These are phyloP conservation scores for Termitomyces sp. DNA, from an alignment of 768 basidiomycete genomes.

Conservation along the genomic window DNA sequence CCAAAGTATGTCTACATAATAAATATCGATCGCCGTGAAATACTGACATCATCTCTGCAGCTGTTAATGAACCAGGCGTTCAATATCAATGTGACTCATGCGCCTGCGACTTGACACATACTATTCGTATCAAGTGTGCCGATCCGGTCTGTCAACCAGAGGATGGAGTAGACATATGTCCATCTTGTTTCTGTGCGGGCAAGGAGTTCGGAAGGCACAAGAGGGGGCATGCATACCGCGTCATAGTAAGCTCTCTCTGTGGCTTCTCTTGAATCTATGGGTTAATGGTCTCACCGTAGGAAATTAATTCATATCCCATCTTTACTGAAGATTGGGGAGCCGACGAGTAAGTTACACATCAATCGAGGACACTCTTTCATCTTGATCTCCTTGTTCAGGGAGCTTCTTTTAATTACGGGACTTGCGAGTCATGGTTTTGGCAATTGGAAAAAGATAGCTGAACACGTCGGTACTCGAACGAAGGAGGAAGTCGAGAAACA, in stretches of 20 bases:
- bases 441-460: constrained; percentile 95
- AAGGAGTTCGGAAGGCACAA: constrained; percentile 86
- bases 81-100: constrained; percentile 85
- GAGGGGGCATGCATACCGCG: constrained; percentile 82
- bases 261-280: neutral
- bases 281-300: constrained; percentile 37
- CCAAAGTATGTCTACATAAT: constrained; percentile 37
- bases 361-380: neutral
- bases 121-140: constrained; percentile 96
- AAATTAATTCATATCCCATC: constrained; percentile 95
- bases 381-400: constrained; percentile 40
- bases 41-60: constrained; percentile 26
- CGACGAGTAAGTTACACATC: constrained; percentile 66
- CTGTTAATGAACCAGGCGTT: constrained; percentile 75
- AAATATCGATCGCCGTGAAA: neutral
- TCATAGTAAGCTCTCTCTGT: constrained; percentile 56
- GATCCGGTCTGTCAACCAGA: constrained; percentile 60
- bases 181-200: constrained; percentile 86
- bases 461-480: constrained; percentile 89
- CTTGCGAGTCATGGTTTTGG: constrained; percentile 84
- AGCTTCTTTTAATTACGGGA: constrained; percentile 85
- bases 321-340: constrained; percentile 96
- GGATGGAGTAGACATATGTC: constrained; percentile 89
- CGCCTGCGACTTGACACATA: constrained; percentile 85
- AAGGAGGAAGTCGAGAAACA: constrained; percentile 92